A percentile compares a stretch with the other conserved stretches of the same genome.
These are phyloP conservation scores for Fusarium succisae DNA, from an alignment of 2,329 filamentous ascomycete species.

Conservation along the genomic window DNA sequence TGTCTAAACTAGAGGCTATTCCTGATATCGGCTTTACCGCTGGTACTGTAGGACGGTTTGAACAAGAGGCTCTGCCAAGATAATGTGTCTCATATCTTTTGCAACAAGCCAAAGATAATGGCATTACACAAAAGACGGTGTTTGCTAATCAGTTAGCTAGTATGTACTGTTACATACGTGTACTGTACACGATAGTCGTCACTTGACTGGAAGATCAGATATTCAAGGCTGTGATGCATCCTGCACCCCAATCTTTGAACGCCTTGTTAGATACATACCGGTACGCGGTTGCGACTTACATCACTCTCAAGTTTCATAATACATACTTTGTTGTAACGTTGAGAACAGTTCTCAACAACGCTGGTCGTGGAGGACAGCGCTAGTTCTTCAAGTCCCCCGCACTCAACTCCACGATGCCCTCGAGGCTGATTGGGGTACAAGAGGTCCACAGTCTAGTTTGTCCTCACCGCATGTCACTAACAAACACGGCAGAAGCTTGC, in stretches of 20 bases:
- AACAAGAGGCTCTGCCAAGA: slow-evolving; percentile 7
- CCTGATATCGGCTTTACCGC: not conserved
- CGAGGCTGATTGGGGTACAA: slow-evolving; percentile 32
- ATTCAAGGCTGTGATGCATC: not conserved
- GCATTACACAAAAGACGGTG: not conserved
- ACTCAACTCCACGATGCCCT: slow-evolving; percentile 38
- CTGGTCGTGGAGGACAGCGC: slow-evolving; percentile 17
- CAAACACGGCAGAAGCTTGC: slow-evolving; percentile 9
- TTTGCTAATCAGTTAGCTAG: not conserved
- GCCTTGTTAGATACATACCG: not conserved
- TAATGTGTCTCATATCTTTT: not conserved
- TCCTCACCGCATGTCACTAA: slow-evolving; percentile 42
- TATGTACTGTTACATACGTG: not conserved
- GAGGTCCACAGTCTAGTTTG: slow-evolving; percentile 4
- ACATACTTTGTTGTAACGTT: slow-evolving; percentile 28
- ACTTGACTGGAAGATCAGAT: not conserved
- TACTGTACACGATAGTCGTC: not conserved
- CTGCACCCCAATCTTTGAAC: not conserved
- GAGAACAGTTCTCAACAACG: slow-evolving; percentile 32
- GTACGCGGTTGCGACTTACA: slow-evolving; percentile 9
- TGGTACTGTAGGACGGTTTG: not conserved
- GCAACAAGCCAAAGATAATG: not conserved
- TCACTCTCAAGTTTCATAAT: slow-evolving; percentile 20
- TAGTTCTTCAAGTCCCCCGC: slow-evolving; percentile 35
- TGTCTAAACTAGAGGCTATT: not conserved